Evolutionary conservation across 2,329 filamentous ascomycete species (phyloP).

Genomic region (Aspergillus hiratsukae): DNA sequence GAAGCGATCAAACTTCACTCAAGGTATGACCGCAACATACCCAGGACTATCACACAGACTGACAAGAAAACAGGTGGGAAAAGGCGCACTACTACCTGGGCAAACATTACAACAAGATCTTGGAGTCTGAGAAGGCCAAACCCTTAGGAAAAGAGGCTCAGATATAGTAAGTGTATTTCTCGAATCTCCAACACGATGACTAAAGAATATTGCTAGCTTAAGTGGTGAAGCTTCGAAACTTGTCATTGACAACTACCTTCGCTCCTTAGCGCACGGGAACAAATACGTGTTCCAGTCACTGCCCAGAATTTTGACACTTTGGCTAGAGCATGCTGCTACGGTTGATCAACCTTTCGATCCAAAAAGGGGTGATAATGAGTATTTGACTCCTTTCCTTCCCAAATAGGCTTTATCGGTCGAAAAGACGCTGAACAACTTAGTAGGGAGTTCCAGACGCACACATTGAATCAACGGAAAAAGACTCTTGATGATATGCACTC

Average conservation of each 20-base stretch:
- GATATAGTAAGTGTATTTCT: constrained; percentile 47
- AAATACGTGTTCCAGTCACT: constrained; percentile 96
- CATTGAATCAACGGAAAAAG: constrained; percentile 51
- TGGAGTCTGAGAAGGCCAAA: constrained; percentile 81
- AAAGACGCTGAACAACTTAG: constrained; percentile 7
- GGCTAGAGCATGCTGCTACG: constrained; percentile 83
- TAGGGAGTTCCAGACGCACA: constrained; percentile 46
- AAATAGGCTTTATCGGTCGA: neutral
- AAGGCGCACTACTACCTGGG: constrained; percentile 97
- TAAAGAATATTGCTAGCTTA: constrained; percentile 43
- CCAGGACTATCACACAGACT: neutral
- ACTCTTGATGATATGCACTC: constrained; percentile 66
- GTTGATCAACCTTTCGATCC: constrained; percentile 57
- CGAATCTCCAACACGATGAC: neutral
- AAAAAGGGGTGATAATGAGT: constrained; percentile 46
- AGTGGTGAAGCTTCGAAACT: constrained; percentile 81
- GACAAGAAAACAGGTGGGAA: constrained; percentile 64
- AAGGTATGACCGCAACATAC: constrained; percentile 16
- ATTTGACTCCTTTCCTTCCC: constrained; percentile 11
- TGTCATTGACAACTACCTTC: constrained; percentile 88
- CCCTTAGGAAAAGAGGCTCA: constrained; percentile 73
- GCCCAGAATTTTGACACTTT: constrained; percentile 85
- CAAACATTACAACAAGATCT: constrained; percentile 92
- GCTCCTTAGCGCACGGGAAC: constrained; percentile 80
- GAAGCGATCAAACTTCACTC: constrained; percentile 55